Conservation (phyloP, 495 filamentous ascomycete genomes). For the Penicillium daleae region DNA sequence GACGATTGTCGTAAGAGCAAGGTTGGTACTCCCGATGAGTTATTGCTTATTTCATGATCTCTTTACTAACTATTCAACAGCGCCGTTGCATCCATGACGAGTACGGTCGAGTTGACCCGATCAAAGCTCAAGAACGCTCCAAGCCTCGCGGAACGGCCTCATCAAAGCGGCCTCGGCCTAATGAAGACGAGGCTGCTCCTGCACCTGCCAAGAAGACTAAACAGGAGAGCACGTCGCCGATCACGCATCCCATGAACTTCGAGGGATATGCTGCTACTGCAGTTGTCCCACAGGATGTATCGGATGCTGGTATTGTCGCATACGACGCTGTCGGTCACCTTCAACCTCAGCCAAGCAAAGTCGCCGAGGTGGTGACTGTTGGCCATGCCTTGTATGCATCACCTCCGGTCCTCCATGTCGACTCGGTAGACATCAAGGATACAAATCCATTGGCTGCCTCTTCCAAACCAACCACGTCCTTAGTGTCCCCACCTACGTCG, state of each 20-base stretch:
- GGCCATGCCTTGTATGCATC: constrained; percentile 43
- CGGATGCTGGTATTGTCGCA: constrained; percentile 9
- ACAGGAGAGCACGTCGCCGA: constrained; percentile 45
- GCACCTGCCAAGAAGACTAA: constrained; percentile 42
- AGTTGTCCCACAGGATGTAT: constrained; percentile 21
- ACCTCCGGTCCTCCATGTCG: constrained; percentile 42
- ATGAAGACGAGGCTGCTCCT: constrained; percentile 38
- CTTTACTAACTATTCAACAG: constrained; percentile 36
- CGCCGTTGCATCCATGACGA: constrained; percentile 72
- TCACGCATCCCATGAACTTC: constrained; percentile 22
- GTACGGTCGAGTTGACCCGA: constrained; percentile 63
- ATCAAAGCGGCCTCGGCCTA: constrained; percentile 51
- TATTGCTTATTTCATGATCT: not conserved
- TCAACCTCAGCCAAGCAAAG: constrained; percentile 14
- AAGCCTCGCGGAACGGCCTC: constrained; percentile 58
- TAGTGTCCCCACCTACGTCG: constrained; percentile 59
- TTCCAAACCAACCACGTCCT: constrained; percentile 43
- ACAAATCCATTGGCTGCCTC: constrained; percentile 34
- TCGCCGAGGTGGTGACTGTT: constrained; percentile 23
- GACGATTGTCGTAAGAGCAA: constrained; percentile 71
- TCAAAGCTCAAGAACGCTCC: constrained; percentile 62
- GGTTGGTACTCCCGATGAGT: constrained; percentile 40
- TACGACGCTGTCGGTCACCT: constrained; percentile 8
- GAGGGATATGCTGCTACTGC: constrained; percentile 23
- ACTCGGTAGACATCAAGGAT: constrained; percentile 40